A percentile compares a stretch with the other conserved stretches of the same genome.
phyloP scores from a whole-genome alignment of 768 basidiomycete species.

The Rhizopogon sp. region DNA sequence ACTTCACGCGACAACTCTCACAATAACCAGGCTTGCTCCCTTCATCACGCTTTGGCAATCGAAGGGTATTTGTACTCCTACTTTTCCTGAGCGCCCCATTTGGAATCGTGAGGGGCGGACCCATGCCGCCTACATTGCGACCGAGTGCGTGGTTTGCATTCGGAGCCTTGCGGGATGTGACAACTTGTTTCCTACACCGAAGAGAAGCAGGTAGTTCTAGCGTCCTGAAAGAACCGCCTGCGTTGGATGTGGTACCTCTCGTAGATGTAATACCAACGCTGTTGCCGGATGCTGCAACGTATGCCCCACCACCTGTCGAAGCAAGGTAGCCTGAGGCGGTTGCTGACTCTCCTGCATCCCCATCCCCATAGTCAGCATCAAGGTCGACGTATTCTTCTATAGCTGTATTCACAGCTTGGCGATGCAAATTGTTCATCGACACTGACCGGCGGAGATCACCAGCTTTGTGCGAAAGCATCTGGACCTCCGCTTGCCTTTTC shows the following conservation, averaged over 20 bases:
- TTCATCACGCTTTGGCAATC: slow-evolving; percentile 76
- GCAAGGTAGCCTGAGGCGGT: slow-evolving; percentile 69
- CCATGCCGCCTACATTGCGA: slow-evolving; percentile 45
- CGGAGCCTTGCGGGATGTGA: slow-evolving; percentile 53
- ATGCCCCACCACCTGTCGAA: slow-evolving; percentile 48
- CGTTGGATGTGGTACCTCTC: slow-evolving; percentile 77
- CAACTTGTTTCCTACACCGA: slow-evolving; percentile 53
- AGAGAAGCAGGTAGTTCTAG: slow-evolving; percentile 49
- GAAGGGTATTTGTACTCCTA: slow-evolving; percentile 74
- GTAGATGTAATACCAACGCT: slow-evolving; percentile 90
- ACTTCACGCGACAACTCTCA: slow-evolving; percentile 91
- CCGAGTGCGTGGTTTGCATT: slow-evolving; percentile 3
- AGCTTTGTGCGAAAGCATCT: slow-evolving; percentile 23
- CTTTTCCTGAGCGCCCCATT: slow-evolving; percentile 59
- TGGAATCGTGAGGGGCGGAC: slow-evolving; percentile 60
- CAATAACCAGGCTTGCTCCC: slow-evolving; percentile 93
- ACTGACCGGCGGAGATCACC: slow-evolving; percentile 68
- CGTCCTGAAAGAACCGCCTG: slow-evolving; percentile 39
- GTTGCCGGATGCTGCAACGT: slow-evolving; percentile 93
- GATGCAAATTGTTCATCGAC: slow-evolving; percentile 74
- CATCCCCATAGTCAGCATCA: slow-evolving; percentile 31
- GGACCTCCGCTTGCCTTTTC: slow-evolving; percentile 24
- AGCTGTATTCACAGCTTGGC: slow-evolving; percentile 38
- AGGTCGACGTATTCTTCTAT: slow-evolving; percentile 38
- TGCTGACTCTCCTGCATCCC: slow-evolving; percentile 42